A percentile compares a stretch with the other conserved stretches of the same genome.
These are phyloP conservation scores for Neurospora sp. DNA, from an alignment of 495 filamentous ascomycete species.

Conservation along the genomic window DNA sequence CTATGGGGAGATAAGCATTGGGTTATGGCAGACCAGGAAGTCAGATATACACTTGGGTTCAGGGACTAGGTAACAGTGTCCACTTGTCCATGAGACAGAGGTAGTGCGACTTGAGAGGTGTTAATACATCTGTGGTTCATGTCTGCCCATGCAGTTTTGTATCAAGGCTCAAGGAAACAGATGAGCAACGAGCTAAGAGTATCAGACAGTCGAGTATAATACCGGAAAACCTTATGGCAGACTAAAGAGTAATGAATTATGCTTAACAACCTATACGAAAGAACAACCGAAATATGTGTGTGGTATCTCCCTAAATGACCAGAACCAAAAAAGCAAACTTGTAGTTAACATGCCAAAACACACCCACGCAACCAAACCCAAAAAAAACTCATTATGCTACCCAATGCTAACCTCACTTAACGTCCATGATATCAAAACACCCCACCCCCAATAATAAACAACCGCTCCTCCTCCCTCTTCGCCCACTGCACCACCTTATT, in stretches of 20 bases:
- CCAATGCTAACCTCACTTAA: not conserved
- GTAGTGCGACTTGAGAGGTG: not conserved
- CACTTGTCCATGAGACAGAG: not conserved
- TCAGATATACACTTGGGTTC: not conserved
- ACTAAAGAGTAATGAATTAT: not conserved
- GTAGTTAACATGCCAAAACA: not conserved
- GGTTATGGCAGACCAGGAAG: not conserved
- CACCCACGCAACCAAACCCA: not conserved
- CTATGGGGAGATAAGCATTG: not conserved
- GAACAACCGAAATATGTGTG: not conserved
- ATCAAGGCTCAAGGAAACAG: not conserved
- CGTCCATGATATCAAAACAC: slow-evolving; percentile 36
- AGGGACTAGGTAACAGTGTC: not conserved
- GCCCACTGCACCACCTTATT: slow-evolving; percentile 85
- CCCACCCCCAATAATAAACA: slow-evolving; percentile 92
- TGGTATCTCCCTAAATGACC: not conserved
- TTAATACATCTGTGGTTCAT: not conserved
- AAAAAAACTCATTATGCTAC: not conserved
- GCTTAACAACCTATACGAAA: not conserved
- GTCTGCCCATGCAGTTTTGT: not conserved
- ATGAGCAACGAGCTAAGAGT: not conserved
- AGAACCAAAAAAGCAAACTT: not conserved
- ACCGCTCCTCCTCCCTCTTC: slow-evolving; percentile 75
- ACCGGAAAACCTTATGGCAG: not conserved
- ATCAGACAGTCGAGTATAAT: not conserved